Evolutionary conservation across 2,329 filamentous ascomycete species (phyloP).

Genomic region (Beauveria asiatica): DNA sequence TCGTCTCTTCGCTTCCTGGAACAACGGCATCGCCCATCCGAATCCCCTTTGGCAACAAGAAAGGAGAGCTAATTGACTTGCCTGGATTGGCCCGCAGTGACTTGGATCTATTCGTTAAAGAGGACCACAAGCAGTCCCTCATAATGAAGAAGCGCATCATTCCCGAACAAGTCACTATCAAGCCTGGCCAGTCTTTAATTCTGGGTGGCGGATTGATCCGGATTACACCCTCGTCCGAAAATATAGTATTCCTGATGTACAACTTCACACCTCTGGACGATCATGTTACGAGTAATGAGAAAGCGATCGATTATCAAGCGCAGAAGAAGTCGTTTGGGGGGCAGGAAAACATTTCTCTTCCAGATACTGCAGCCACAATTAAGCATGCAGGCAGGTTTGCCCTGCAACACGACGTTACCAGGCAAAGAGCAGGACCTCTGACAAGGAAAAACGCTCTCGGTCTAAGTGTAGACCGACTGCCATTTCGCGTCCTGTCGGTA

Average conservation of each 20-base stretch:
- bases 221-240: constrained; percentile 62
- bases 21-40: constrained; percentile 94
- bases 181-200: constrained; percentile 69
- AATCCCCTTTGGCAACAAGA: constrained; percentile 76
- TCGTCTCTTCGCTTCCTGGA: constrained; percentile 79
- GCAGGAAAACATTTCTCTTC: constrained; percentile 54
- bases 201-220: constrained; percentile 74
- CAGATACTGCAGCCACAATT: constrained; percentile 50
- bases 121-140: constrained; percentile 56
- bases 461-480: constrained; percentile 58
- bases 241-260: constrained; percentile 66
- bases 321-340: constrained; percentile 48
- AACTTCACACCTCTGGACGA: constrained; percentile 72
- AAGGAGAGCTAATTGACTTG: constrained; percentile 86
- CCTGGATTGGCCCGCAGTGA: constrained; percentile 73
- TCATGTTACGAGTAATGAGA: constrained; percentile 72
- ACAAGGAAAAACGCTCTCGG: constrained; percentile 55
- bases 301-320: constrained; percentile 65
- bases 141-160: constrained; percentile 72
- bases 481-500: constrained; percentile 69
- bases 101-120: constrained; percentile 61
- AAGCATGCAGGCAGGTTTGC: constrained; percentile 65
- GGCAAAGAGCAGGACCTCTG: constrained; percentile 63
- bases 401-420: constrained; percentile 77
- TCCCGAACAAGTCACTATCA: constrained; percentile 65